Conservation (phyloP, 140 eudicot genomes). For the Artemisia princeps region DNA sequence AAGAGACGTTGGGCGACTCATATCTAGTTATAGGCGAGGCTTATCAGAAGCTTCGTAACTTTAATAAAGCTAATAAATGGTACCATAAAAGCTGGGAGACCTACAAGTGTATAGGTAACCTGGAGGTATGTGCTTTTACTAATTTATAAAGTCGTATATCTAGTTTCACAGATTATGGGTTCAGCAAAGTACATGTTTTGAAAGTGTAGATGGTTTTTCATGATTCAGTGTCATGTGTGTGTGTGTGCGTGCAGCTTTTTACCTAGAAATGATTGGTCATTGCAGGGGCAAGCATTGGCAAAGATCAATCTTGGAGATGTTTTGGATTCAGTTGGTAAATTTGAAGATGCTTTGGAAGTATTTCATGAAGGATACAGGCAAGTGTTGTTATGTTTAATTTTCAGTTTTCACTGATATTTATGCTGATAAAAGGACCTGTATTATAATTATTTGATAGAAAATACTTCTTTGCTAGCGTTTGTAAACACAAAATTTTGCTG, state of each 20-base stretch:
- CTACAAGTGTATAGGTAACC: slow-evolving; percentile 58
- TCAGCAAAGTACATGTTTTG: not conserved
- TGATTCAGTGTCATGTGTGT: not conserved
- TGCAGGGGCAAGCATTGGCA: slow-evolving; percentile 96
- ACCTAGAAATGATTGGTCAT: slow-evolving; percentile 21
- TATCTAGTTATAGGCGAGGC: slow-evolving; percentile 77
- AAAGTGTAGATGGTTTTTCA: too few species aligned
- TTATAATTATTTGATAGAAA: not conserved
- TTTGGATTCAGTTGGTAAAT: slow-evolving; percentile 70
- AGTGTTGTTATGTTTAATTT: slow-evolving; percentile 13
- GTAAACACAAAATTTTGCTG: too few species aligned
- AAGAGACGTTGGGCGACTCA: slow-evolving; percentile 80
- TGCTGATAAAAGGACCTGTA: not conserved
- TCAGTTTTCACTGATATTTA: slow-evolving; percentile 10
- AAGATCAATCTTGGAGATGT: slow-evolving; percentile 73
- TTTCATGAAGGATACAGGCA: slow-evolving; percentile 81
- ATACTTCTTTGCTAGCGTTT: too few species aligned
- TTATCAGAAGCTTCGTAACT: slow-evolving; percentile 70
- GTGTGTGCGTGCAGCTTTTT: slow-evolving; percentile 10
- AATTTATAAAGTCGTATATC: not conserved
- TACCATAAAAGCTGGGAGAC: slow-evolving; percentile 66
- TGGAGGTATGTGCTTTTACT: slow-evolving; percentile 58
- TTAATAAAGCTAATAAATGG: slow-evolving; percentile 76
- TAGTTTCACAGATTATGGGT: not conserved
- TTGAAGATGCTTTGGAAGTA: slow-evolving; percentile 67